Evolutionary conservation across 75 land plant genomes (phyloP), one percentile per base, ranked within the genome.

Genomic region (Pseudotsuga menziesii): DNA sequence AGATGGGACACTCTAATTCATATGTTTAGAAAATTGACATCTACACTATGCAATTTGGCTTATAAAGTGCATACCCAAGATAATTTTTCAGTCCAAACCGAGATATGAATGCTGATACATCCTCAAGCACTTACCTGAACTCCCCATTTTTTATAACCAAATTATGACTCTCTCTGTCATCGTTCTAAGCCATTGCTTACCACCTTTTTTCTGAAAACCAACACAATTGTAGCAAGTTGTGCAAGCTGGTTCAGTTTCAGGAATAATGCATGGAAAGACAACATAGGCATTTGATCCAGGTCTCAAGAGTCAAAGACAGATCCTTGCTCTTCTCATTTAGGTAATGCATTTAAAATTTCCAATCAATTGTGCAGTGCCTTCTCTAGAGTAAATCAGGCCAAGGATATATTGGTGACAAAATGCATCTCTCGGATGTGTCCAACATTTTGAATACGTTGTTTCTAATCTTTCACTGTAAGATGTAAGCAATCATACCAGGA

Each of bases 51-150:
- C 90, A 41, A 92, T 86, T 82, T 93, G 90, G 67, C 85, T 85
- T 39, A 87, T 87, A 83, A 95, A 95, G 74, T 91, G 93, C 92
- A 93, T 93, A 77, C 93, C 96, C 74, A 95, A 88, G 35, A 95
- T 81, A 75, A 94, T 78, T 93, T 94, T 36, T 63, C 78, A 93
- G 77, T 14, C 94, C 96, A 60, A 78, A 57, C 26, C 89, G 84
- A 39, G 84, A 84, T 60, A 95, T 80, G 12, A 76, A 80, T 58
- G 74, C 59, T n/a, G 91, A 77, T 9, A 80, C 83, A 81, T 93
- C 90, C 62, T 95, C 98, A 79, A 95, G 81, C 59, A 85, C 86
- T 58, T 79, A 84, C 98, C 96, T 91, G 82, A 93, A 95, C 4
- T 89, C 92, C 23, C 89, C 90, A 56, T 93, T 92, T 86, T 80